Percentiles rank a stretch among this genome's conserved stretches.
Evolutionary conservation across 164 flowering plant species (phyloP).

Genomic region (Chloranthus sessilifolius): DNA sequence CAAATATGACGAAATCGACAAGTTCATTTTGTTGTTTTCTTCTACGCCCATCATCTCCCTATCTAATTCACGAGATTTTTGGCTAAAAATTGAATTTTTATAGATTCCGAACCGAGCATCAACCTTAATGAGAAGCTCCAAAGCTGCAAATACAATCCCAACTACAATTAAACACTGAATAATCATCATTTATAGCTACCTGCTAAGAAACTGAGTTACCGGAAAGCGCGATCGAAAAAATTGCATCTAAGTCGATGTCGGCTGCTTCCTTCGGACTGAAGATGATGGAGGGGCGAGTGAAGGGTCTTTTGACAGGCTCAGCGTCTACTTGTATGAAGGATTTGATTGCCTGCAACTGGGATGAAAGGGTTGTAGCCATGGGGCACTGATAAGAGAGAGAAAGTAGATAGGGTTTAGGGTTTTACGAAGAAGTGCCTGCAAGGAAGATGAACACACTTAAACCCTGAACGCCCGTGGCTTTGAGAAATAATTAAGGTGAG

Average conservation of each 20-base stretch:
- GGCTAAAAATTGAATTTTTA: slow-evolving; percentile 62
- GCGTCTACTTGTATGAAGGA: slow-evolving; percentile 34
- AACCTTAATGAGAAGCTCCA: slow-evolving; percentile 46
- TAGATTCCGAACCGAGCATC: slow-evolving; percentile 56
- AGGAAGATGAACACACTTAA: too few species aligned
- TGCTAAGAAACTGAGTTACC: too few species aligned
- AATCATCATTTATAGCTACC: too few species aligned
- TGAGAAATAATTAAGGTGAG: too few species aligned
- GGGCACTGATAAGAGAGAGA: neutral
- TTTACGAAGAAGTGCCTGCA: too few species aligned
- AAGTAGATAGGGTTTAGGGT: neutral
- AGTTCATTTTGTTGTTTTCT: slow-evolving; percentile 56
- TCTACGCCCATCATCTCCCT: slow-evolving; percentile 60
- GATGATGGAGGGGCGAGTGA: slow-evolving; percentile 74
- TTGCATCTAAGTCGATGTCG: slow-evolving; percentile 66
- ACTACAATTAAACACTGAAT: too few species aligned
- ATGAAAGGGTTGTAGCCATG: slow-evolving; percentile 50
- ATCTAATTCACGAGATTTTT: slow-evolving; percentile 59
- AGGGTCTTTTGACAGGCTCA: slow-evolving; percentile 47
- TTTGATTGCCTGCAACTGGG: slow-evolving; percentile 65
- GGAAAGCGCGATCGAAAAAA: slow-evolving; percentile 44
- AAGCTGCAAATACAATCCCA: slow-evolving; percentile 34
- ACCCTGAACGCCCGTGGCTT: too few species aligned
- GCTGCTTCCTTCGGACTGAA: slow-evolving; percentile 82
- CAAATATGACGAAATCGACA: slow-evolving; percentile 50